A percentile compares a stretch with the other conserved stretches of the same genome.
These are phyloP conservation scores for Blastobotrys malaysiensis DNA, from an alignment of 1,139 yeast species.

Conservation along the genomic window DNA sequence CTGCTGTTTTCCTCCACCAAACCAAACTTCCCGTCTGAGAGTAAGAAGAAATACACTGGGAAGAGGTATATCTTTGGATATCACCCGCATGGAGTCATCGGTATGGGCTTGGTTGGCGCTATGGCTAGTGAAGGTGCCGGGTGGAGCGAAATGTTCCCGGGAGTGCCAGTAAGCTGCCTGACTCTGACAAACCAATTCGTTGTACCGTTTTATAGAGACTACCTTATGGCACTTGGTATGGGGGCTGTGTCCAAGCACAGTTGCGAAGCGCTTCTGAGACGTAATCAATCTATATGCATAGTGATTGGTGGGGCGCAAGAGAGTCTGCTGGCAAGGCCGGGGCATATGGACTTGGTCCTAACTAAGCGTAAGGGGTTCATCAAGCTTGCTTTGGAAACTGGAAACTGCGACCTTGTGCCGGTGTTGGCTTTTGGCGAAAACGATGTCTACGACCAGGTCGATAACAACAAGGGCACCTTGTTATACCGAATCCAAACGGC, in stretches of 20 bases:
- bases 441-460: slow-evolving; percentile 57
- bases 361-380: slow-evolving; percentile 83
- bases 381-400: slow-evolving; percentile 74
- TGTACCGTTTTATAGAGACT: slow-evolving; percentile 86
- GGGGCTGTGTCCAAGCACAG: slow-evolving; percentile 80
- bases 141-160: slow-evolving; percentile 70
- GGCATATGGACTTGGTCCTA: slow-evolving; percentile 58
- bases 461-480: slow-evolving; percentile 51
- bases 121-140: slow-evolving; percentile 76
- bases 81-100: slow-evolving; percentile 96
- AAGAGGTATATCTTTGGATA: slow-evolving; percentile 78
- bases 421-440: slow-evolving; percentile 92
- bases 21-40: slow-evolving; percentile 1
- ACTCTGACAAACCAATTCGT: slow-evolving; percentile 81
- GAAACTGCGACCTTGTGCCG: slow-evolving; percentile 78
- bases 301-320: slow-evolving; percentile 97
- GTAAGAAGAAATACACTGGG: slow-evolving; percentile 26
- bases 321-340: slow-evolving; percentile 64
- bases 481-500: slow-evolving; percentile 57
- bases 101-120: slow-evolving; percentile 86
- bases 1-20: slow-evolving; percentile 5
- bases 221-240: slow-evolving; percentile 71
- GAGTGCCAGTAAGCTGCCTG: slow-evolving; percentile 68
- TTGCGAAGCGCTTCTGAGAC: slow-evolving; percentile 56
- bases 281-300: slow-evolving; percentile 69